These are phyloP conservation scores for Camellia lanceoleosa DNA, from an alignment of 148 eudicot genomes.

Conservation along the genomic window DNA sequence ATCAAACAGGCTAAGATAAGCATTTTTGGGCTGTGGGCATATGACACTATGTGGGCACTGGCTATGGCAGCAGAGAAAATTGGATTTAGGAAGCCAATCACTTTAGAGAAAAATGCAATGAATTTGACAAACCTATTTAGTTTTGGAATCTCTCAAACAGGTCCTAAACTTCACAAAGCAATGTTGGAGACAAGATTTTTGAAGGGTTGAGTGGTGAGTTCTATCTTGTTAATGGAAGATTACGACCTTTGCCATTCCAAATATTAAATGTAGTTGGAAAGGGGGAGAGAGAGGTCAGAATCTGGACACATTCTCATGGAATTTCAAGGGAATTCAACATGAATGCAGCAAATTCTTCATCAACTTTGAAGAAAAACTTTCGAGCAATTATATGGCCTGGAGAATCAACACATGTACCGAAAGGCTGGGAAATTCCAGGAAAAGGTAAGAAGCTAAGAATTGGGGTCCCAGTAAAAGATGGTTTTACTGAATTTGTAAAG, in stretches of 20 bases:
- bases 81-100: constrained; percentile 7
- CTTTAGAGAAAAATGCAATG: neutral
- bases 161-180: constrained; percentile 15
- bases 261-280: constrained; percentile 14
- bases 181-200: constrained; percentile 9
- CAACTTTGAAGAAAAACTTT: neutral
- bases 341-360: neutral
- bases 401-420: too few species aligned
- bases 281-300: constrained; percentile 16
- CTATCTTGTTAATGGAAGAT: neutral
- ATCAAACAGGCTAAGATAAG: too few species aligned
- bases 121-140: neutral
- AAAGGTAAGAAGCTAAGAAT: too few species aligned
- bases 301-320: constrained; percentile 12
- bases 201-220: constrained; percentile 12
- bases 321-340: neutral
- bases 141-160: neutral
- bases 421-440: too few species aligned
- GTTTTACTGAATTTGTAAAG: too few species aligned
- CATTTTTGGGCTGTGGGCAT: too few species aligned
- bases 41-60: constrained; percentile 3
- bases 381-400: constrained; percentile 10
- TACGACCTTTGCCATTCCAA: constrained; percentile 4
- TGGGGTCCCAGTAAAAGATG: too few species aligned
- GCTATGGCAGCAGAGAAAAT: constrained; percentile 14